Conservation (phyloP, 163 green algal species). For the Trebouxia gelatinosa region DNA sequence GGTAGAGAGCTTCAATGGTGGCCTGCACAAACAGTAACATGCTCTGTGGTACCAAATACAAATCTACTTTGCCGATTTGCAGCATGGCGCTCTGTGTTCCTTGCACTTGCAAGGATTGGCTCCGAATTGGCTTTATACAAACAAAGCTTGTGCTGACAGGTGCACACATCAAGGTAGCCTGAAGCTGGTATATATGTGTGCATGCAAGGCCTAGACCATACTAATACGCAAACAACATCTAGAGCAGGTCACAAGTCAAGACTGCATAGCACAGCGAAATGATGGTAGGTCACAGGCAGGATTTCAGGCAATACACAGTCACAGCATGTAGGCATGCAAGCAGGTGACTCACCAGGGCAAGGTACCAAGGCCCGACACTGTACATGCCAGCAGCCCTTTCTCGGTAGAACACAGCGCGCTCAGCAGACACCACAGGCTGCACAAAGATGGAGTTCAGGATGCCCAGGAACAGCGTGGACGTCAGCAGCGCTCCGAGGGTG, state of each 20-base stretch:
- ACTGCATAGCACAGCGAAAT: neutral
- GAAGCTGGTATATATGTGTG: no score
- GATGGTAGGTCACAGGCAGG: neutral
- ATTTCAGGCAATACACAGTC: neutral
- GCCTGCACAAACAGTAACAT: constrained; percentile 23
- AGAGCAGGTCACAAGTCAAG: neutral
- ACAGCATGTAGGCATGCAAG: neutral
- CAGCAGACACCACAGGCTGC: constrained; percentile 34
- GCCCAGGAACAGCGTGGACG: constrained; percentile 49
- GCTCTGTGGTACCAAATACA: no score
- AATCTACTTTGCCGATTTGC: no score
- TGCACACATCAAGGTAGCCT: no score
- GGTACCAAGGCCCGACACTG: constrained; percentile 26
- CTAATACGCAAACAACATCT: neutral
- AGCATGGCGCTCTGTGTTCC: no score
- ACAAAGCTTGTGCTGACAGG: no score
- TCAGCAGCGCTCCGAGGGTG: constrained; percentile 52
- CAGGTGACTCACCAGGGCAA: constrained; percentile 20
- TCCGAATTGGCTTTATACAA: neutral
- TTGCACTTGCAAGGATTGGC: neutral
- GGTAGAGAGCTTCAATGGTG: constrained; percentile 33
- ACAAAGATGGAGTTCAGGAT: constrained; percentile 37
- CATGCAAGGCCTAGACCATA: no score
- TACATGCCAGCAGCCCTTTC: constrained; percentile 41
- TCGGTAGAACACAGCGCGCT: constrained; percentile 51